phyloP scores from a whole-genome alignment of 768 basidiomycete genomes.

The Suillus clintonianus region DNA sequence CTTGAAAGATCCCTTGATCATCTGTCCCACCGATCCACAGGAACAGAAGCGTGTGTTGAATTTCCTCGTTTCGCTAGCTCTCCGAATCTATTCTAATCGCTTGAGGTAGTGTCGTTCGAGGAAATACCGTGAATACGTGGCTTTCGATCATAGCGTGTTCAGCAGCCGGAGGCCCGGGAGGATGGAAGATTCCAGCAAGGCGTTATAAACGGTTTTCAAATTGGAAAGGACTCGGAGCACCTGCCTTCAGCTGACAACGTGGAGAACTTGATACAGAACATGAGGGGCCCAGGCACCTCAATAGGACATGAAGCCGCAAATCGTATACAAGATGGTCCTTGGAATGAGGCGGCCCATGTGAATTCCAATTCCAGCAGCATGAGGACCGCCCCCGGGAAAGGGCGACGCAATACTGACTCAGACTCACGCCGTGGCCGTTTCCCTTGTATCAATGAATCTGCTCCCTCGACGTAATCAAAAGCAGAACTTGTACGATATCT shows the following conservation, averaged over 20 bases:
- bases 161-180: conserved; percentile 44
- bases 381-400: conserved; percentile 28
- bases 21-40: conserved; percentile 27
- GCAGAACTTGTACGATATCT: neutral
- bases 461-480: neutral
- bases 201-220: conserved; percentile 36
- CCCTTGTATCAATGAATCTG: too few relatives aligned
- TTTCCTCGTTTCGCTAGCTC: neutral
- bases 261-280: conserved; percentile 42
- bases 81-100: neutral
- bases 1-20: conserved; percentile 33
- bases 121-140: conserved; percentile 41
- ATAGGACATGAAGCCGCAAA: conserved; percentile 10
- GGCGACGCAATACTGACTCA: conserved; percentile 12
- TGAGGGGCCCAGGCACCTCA: conserved; percentile 39
- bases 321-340: conserved; percentile 30
- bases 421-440: neutral
- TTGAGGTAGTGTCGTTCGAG: conserved; percentile 33
- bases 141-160: conserved; percentile 38
- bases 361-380: conserved; percentile 26
- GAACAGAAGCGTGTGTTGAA: conserved; percentile 43
- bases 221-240: conserved; percentile 36
- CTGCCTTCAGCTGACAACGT: conserved; percentile 38
- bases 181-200: conserved; percentile 45
- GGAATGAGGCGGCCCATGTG: conserved; percentile 24